Evolutionary conservation across 169 alveolate genomes (phyloP).

Genomic region (Plasmodium inui): DNA sequence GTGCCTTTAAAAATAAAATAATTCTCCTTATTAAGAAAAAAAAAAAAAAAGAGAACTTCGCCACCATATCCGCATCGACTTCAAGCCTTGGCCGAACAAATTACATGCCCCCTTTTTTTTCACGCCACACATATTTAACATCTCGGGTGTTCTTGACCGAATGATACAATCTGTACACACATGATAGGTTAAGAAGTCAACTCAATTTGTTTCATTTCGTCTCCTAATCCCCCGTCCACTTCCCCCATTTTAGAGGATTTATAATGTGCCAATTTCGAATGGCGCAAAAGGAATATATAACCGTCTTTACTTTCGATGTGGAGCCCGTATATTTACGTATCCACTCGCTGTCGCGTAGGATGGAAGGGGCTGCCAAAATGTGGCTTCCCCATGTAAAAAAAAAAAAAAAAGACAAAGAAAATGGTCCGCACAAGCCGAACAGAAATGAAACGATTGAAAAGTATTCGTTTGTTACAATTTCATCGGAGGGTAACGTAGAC

Average conservation of each 20-base stretch:
- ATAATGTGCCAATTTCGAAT: not conserved
- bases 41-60: not conserved
- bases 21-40: not conserved
- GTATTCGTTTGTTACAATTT: not conserved
- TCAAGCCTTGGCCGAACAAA: not conserved
- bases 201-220: not conserved
- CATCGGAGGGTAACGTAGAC: not conserved
- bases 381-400: not conserved
- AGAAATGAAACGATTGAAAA: not conserved
- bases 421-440: not conserved
- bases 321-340: not conserved
- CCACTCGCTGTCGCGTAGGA: not conserved
- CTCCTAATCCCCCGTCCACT: not conserved
- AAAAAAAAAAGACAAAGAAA: not conserved
- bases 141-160: not conserved
- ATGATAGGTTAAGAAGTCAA: not conserved
- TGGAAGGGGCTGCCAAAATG: not conserved
- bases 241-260: not conserved
- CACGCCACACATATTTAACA: not conserved
- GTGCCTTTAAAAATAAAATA: not conserved
- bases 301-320: not conserved
- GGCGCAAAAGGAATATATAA: not conserved
- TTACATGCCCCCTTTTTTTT: not conserved
- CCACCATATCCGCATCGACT: not conserved
- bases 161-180: not conserved